Base-by-base conservation (phyloP, 768 basidiomycete genomes). In the Rhizopogon vesiculosus region DNA sequence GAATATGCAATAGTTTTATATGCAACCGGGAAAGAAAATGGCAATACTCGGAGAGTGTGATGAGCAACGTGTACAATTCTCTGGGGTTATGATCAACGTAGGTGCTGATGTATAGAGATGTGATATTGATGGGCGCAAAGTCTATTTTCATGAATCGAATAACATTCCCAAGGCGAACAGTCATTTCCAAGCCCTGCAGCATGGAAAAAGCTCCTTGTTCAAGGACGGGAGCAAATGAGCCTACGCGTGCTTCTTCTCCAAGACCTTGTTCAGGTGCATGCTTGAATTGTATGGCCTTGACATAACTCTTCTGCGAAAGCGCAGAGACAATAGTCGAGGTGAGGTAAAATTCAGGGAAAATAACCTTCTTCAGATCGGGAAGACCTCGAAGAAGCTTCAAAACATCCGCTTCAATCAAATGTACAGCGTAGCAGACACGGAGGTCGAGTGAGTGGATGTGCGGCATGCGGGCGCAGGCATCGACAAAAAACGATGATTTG, bases 121-220 rank as follows among this genome's bases (percentile, higher is more conserved):
- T 79, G 33, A 87, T 64, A 43, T 78, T 78, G 6, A 63, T 60
- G 0, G 85, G 85, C 0, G 80, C 72, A 55, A 75, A 81, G 3
- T 70, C 58, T 1, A 65, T 62, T 29, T 68, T 63, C 52, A 86
- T 64, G 64, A 86, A 80, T 3, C 64, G 65, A 5, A 76, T 66
- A 19, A 79, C 67, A 52, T 83, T 74, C 6, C 69, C 67, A 28
- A 83, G 71, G n/a, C 67, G 60, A 10, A 72, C 72, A 16, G 78
- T 78, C 44, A 81, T 57, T 4, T 76, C 79, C 39, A 84, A 71
- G 55, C 84, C 83, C 63, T 69, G 76, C 5, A 86, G 69, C 2
- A 73, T 69, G 0, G 81, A 80, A 62, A 85, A 86, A 0, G 80
- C 76, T 22, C 77, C 80, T 60, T 79, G 72, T 18, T 64, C 40